Evolutionary conservation across 2,329 filamentous ascomycete genomes (phyloP), one percentile per base, ranked within the genome.

Genomic region (Metarhizium guizhouense): DNA sequence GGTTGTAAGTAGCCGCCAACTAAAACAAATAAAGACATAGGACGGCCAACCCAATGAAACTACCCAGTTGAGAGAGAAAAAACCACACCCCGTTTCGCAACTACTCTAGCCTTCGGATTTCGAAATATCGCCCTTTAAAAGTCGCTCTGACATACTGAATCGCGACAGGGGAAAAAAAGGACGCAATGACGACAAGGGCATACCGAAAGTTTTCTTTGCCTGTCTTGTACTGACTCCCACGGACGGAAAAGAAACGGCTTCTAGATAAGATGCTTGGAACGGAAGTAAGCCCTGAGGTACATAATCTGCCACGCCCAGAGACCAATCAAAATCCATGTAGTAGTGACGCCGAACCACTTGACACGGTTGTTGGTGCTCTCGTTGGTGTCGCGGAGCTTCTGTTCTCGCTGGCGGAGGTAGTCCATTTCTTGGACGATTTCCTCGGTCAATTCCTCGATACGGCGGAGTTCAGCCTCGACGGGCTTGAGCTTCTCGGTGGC

Each of bases 311-410:
- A 99, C 47, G 78, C 91, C 72, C 94, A 95, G 64, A 99, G 78
- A 38, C 83, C 89, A 62, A 96, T 79, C 64, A 99, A 77, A 79
- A 96, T 86, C 59, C 90, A 87, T 76, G 96, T 97, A 32, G 93
- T 97, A 62, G 86, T 84, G 70, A 96, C 85, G 51, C 93, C 93
- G 74, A 99, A 99, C 91, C 90, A 97, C 80, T 97, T 99, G 67
- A 99, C 94, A 57, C 94, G 84, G 75, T 88, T 94, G 76, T 99
- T 99, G 62, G 94, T 99, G 80, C 93, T 97, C 86, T 99, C 94
- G 74, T 99, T 99, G 64, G 94, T 99, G 76, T 99, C 93, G 71
- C 94, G 82, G 65, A 99, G 82, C 79, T 90, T 95, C 82, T 96
- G 91, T 80, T 99, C 94, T 65, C 94, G 84, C 43, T 73, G 66